These are phyloP conservation scores for Balakata baccata DNA, from an alignment of 345 rosid species.

Conservation along the genomic window DNA sequence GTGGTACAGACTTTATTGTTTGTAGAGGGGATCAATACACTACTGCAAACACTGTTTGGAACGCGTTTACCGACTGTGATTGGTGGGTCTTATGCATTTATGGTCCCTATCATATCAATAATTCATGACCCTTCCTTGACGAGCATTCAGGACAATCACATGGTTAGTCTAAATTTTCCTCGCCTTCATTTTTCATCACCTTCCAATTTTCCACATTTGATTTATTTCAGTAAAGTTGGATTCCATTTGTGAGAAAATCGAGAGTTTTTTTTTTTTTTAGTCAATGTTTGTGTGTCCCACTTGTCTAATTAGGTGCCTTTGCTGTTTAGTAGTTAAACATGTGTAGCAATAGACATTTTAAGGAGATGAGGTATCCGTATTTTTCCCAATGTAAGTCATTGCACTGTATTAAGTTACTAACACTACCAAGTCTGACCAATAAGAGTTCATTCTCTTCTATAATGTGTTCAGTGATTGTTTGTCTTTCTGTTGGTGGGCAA, in stretches of 20 bases:
- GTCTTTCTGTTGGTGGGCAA: too few relatives aligned
- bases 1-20: conserved; percentile 90
- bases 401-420: too few relatives aligned
- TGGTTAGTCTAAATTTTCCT: conserved; percentile 49
- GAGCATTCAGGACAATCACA: conserved; percentile 61
- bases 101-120: conserved; percentile 94
- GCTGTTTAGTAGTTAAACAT: conserved; percentile 1
- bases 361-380: too few relatives aligned
- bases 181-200: conserved; percentile 1
- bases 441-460: too few relatives aligned
- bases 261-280: conserved; percentile 17
- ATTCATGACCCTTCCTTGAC: conserved; percentile 73
- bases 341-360: too few relatives aligned
- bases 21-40: conserved; percentile 88
- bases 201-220: conserved; percentile 17
- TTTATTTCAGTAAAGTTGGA: conserved; percentile 16
- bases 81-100: conserved; percentile 94
- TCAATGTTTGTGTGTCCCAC: conserved; percentile 40
- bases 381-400: conserved; percentile 59
- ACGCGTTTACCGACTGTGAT: conserved; percentile 89
- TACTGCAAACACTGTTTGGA: conserved; percentile 87
- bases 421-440: too few relatives aligned
- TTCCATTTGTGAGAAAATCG: conserved; percentile 16
- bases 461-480: too few relatives aligned
- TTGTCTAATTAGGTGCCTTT: background rate